Percentiles rank a stretch among this genome's conserved stretches.
Conservation (phyloP, 2,329 filamentous ascomycete genomes). For the Penicillium sp. region DNA sequence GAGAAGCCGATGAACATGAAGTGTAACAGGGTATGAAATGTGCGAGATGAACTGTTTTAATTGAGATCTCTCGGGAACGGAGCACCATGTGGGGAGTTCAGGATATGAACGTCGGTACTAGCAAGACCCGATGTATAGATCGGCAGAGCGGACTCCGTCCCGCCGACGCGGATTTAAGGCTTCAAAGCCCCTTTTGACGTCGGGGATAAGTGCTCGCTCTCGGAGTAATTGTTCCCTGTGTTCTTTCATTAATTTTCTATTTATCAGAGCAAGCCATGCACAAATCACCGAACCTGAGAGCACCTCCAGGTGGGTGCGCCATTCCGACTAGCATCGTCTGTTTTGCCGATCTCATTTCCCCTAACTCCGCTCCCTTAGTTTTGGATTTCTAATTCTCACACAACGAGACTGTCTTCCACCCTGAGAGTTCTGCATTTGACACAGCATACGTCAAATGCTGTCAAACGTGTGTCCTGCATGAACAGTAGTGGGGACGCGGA, state of each 20-base stretch:
- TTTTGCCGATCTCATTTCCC: not conserved
- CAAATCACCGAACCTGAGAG: not conserved
- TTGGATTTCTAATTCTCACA: not conserved
- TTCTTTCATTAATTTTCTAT: not conserved
- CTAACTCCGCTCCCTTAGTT: not conserved
- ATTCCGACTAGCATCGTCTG: not conserved
- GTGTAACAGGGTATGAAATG: not conserved
- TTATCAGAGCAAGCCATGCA: too few relatives aligned
- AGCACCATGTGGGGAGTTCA: not conserved
- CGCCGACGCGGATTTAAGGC: not conserved
- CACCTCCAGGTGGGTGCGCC: not conserved
- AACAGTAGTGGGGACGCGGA: too few relatives aligned
- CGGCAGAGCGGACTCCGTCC: constrained; percentile 3
- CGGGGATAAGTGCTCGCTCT: too few relatives aligned
- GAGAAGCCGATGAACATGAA: not conserved
- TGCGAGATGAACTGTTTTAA: not conserved
- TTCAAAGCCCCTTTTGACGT: not conserved
- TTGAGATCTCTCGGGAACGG: not conserved
- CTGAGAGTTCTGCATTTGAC: too few relatives aligned
- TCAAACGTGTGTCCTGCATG: not conserved
- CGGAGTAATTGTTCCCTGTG: too few relatives aligned
- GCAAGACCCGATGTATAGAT: not conserved
- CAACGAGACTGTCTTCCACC: not conserved
- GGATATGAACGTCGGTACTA: not conserved
- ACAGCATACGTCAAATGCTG: not conserved